phyloP scores from a whole-genome alignment of 805 yeast genomes.

The Wickerhamiella azyma region DNA sequence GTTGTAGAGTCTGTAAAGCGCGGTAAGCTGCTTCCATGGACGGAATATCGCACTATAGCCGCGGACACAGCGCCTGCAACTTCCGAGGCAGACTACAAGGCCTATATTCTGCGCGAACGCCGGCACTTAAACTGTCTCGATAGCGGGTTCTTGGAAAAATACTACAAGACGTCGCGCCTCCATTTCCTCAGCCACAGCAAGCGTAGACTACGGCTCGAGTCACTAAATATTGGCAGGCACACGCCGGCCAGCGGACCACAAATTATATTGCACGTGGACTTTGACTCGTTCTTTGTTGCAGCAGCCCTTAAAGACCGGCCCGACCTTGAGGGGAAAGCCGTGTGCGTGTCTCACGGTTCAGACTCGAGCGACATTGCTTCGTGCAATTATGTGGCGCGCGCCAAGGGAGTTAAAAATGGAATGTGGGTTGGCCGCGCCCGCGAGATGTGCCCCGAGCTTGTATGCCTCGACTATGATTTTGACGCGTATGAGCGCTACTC shows the following conservation, averaged over 20 bases:
- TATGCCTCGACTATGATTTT: slow-evolving; percentile 59
- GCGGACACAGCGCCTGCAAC: not conserved
- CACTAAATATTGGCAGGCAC: not conserved
- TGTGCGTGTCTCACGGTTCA: slow-evolving; percentile 43
- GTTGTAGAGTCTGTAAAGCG: slow-evolving; percentile 46
- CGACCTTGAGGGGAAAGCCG: slow-evolving; percentile 41
- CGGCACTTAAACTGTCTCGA: slow-evolving; percentile 34
- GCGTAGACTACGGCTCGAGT: slow-evolving; percentile 46
- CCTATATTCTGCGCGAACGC: slow-evolving; percentile 14
- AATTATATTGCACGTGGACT: slow-evolving; percentile 67
- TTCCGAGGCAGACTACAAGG: slow-evolving; percentile 1
- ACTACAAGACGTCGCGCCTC: slow-evolving; percentile 68
- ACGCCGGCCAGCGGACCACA: slow-evolving; percentile 7
- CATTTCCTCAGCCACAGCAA: slow-evolving; percentile 88
- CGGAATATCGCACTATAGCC: slow-evolving; percentile 37
- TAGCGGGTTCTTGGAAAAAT: slow-evolving; percentile 58
- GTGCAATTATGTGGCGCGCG: slow-evolving; percentile 78
- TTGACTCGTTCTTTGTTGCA: slow-evolving; percentile 87
- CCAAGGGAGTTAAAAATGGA: slow-evolving; percentile 69
- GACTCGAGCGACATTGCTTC: slow-evolving; percentile 69
- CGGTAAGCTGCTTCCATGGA: slow-evolving; percentile 50
- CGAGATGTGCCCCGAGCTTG: slow-evolving; percentile 49
- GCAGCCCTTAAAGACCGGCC: slow-evolving; percentile 55
- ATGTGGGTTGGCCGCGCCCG: slow-evolving; percentile 74
- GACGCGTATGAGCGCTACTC: slow-evolving; percentile 57